Percentiles rank a stretch among this genome's conserved stretches.
phyloP scores from a whole-genome alignment of 441 rosid species.

The Codiaeum variegatum region DNA sequence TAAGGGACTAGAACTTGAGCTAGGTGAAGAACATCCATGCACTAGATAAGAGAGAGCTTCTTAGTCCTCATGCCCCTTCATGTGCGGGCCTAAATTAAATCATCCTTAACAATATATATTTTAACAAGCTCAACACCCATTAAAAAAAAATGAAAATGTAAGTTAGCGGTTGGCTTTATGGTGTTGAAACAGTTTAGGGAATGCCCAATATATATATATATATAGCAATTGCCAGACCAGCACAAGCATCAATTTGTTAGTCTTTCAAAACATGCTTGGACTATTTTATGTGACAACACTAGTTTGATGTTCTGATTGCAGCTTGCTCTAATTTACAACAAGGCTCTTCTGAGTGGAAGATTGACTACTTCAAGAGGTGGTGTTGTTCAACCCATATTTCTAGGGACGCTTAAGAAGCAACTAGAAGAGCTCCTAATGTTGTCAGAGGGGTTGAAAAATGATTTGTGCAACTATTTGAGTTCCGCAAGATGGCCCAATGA shows the following conservation, averaged over 20 bases:
- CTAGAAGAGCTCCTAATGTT: constrained; percentile 58
- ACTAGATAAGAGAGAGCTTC: neutral
- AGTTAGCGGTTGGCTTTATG: neutral
- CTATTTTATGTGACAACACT: neutral
- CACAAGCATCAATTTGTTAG: neutral
- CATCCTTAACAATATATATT: neutral
- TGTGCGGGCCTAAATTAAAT: neutral
- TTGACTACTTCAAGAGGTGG: constrained; percentile 56
- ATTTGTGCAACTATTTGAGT: constrained; percentile 45
- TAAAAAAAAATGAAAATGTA: neutral
- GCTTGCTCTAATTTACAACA: constrained; percentile 77
- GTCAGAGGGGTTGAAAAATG: constrained; percentile 37
- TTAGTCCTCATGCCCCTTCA: neutral
- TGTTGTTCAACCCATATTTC: constrained; percentile 65
- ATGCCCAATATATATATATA: neutral
- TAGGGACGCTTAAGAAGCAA: constrained; percentile 64
- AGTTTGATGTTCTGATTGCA: constrained; percentile 25
- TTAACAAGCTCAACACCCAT: neutral
- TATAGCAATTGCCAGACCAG: neutral
- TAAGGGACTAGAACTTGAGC: neutral
- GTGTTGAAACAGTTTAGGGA: neutral
- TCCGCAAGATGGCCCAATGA: constrained; percentile 57
- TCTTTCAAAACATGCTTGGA: neutral
- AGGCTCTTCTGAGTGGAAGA: constrained; percentile 71
- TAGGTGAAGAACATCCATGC: neutral